Percentiles rank a stretch among this genome's conserved stretches.
Evolutionary conservation across 345 rosid genomes (phyloP).

Genomic region (Brassica juncea): DNA sequence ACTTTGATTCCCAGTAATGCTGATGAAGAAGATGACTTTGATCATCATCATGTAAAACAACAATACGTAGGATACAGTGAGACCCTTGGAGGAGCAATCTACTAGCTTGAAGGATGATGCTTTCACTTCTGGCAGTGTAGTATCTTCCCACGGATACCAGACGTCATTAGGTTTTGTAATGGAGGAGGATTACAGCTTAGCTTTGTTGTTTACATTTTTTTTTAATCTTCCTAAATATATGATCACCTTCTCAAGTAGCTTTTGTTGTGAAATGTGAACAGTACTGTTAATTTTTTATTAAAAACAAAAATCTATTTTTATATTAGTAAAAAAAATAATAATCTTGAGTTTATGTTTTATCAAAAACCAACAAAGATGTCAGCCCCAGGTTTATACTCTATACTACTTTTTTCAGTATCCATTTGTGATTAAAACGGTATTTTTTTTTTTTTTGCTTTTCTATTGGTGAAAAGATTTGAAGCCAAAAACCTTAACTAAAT

Average conservation of each 20-base stretch:
- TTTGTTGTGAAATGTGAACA: background rate
- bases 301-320: too few relatives aligned
- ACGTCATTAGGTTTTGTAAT: background rate
- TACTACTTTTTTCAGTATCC: too few relatives aligned
- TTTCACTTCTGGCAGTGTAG: slow-evolving; percentile 2
- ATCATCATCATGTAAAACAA: slow-evolving; percentile 20
- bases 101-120: slow-evolving; percentile 29
- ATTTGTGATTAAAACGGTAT: too few relatives aligned
- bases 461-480: background rate
- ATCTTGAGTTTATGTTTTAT: too few relatives aligned
- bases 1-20: slow-evolving; percentile 71
- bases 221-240: background rate
- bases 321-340: too few relatives aligned
- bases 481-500: background rate
- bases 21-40: slow-evolving; percentile 35
- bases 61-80: slow-evolving; percentile 21
- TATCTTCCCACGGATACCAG: background rate
- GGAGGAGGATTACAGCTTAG: background rate
- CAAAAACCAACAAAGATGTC: too few relatives aligned
- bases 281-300: too few relatives aligned
- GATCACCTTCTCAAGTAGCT: background rate
- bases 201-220: background rate
- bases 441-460: background rate
- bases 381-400: too few relatives aligned
- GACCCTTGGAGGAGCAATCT: slow-evolving; percentile 8